Conservation (phyloP, 2,329 filamentous ascomycete species). For the Colletotrichum brevisporum region DNA sequence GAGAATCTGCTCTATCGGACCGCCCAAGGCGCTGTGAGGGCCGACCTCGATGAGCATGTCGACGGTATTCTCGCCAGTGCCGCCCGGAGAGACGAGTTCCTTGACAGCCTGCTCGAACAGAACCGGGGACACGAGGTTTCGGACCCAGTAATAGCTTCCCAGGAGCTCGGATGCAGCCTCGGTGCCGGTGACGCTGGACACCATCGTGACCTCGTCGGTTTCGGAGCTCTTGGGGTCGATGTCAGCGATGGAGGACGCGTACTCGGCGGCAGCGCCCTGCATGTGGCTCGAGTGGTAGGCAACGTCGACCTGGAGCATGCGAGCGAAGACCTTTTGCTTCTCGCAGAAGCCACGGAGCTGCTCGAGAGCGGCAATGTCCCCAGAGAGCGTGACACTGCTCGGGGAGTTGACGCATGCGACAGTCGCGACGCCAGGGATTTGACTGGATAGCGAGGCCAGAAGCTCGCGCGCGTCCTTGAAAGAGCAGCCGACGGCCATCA, state of each 20-base stretch:
- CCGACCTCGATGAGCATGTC: constrained; percentile 49
- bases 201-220: neutral
- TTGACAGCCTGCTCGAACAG: neutral
- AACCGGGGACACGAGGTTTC: constrained; percentile 22
- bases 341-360: constrained; percentile 38
- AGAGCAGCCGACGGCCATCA: constrained; percentile 28
- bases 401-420: constrained; percentile 47
- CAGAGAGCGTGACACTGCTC: constrained; percentile 43
- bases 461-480: neutral
- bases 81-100: neutral
- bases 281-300: constrained; percentile 46
- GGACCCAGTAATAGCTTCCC: constrained; percentile 9
- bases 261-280: constrained; percentile 13
- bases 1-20: constrained; percentile 48
- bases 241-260: neutral
- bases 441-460: neutral
- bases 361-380: constrained; percentile 40
- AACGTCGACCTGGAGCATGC: constrained; percentile 42
- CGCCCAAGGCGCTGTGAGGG: constrained; percentile 48
- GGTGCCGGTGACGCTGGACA: neutral
- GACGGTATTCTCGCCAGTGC: neutral
- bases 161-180: neutral
- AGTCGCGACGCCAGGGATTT: neutral
- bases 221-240: neutral
- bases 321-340: constrained; percentile 47